Base-by-base conservation (phyloP, 306 rosid species). In the Acacia acuminata region DNA sequence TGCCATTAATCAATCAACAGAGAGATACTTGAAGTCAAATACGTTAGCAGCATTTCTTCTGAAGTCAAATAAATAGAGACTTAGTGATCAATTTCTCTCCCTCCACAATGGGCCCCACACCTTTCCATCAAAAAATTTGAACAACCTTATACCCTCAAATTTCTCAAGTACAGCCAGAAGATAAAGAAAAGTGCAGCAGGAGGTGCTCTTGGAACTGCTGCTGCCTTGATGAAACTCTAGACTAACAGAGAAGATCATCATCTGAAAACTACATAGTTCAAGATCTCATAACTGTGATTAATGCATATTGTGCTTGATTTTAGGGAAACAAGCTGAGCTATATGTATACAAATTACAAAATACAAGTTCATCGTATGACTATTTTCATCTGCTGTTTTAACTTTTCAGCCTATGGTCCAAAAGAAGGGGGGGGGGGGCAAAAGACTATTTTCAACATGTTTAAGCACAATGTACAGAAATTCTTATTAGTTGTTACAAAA, bases 271-370 rank as follows among this genome's bases (percentile, higher is more conserved):
- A 77, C 25, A 25, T 48, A 3, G 56, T 61, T 24, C 40, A 42
- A 4, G 65, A 8, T 38, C 55, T n/a, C 40, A 40, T 1, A 43
- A 12, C 22, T 42, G 10, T 0, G 17, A 76, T 22, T 40, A 43
- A 25, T 6, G 53, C 80, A 82, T 38, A 73, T 24, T 42, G 51
- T 80, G 51, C 82, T 79, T 66, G 27, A 72, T 44, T 65, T 77
- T 19, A 56, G 11, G 73, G 66, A 77, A 73, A 73, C 65, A 74
- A 58, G 64, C 36, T 38, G 14, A 77, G 36, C 48, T 77, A 36
- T 73, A 56, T 67, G 58, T 69, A 71, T 43, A 22, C 80, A 50
- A 48, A 44, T 56, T 20, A 27, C 51, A 77, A 32, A 72, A 48
- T 25, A 53, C 69, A 79, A 71, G 60, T 20, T 55, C 74, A 47